Base-by-base conservation (phyloP, 2,329 filamentous ascomycete genomes). In the Colletotrichum caudatum region DNA sequence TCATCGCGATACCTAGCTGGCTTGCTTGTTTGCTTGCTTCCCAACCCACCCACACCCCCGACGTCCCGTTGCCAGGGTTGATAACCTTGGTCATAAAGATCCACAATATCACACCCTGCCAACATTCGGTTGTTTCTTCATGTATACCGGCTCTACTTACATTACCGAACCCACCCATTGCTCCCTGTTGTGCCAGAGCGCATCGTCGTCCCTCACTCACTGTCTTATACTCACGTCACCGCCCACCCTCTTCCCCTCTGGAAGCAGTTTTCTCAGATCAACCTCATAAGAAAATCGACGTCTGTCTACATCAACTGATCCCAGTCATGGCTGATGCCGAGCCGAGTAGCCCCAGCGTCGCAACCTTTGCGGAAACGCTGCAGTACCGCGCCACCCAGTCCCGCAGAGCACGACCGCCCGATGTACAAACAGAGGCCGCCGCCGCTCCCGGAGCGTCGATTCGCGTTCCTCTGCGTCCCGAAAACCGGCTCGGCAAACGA, bases 401-500 rank as follows among this genome's bases (percentile, higher is more conserved):
- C 37, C 80, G 81, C 71, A 80, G 83, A 57, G 73, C 78, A 64
- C 78, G 83, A 29, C 84, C 84, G 18, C 82, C 83, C 37, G 77
- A 84, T 73, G 76, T 82, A 41, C 75, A 77, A 12, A 66, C 78
- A 23, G 20, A 48, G 7, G 6, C 8, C 20, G 44, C 18, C 6
- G 70, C 75, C 33, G 69, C 72, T 41, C 29, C 41, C 37, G 78
- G 74, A 66, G 77, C 81, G 73, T 81, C 82, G 67, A 80, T 80
- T 58, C 81, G 83, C 37, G 75, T 84, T 6, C 82, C 85, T 16
- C 73, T 87, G 67, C 84, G 84, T 48, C 74, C 78, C 9, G 69
- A 72, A 5, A 82, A 82, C 58, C 87, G 82, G 74, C 75, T 83
- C 33, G 78, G 76, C 66, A 84, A 81, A 76, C 81, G 87, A 73